Base-by-base conservation (phyloP, 805 yeast species). In the Wickerhamiella kurtzmanii region DNA sequence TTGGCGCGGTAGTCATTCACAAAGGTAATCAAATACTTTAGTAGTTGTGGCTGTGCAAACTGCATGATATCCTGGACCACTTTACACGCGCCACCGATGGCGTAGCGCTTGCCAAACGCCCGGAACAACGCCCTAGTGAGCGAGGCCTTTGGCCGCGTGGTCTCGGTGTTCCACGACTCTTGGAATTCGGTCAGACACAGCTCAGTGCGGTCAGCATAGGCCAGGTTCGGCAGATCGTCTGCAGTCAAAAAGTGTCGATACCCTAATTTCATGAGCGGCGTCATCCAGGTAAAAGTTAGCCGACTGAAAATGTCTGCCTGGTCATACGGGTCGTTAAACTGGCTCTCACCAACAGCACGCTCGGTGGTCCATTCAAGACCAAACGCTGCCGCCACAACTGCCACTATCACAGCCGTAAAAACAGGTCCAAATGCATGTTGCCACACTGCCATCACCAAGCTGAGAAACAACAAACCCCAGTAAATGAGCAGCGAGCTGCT, bases 261-360 rank as follows among this genome's bases (percentile, higher is more conserved):
- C 15, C 97, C 97, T 45, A 75, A 75, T 54, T 67, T 74, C 80
- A 92, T 85, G 57, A 92, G 67, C 1, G 74, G 77, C 18, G 86
- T 78, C 94, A 92, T 85, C 97, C 98, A 92, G 22, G 79, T 67
- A 62, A 92, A 89, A 0, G 94, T 80, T 44, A 89, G 67, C 45
- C 75, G 69, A 2, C 94, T 80, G 52, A 89, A 76, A 15, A 87
- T 66, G 60, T 88, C 79, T 11, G 86, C 83, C 46, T 61, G 62
- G 37, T 76, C 80, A 38, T 68, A 64, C 1, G 80, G 82, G 40
- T 61, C 59, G 39, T 52, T 54, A 43, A 40, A 48, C 44, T 60
- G 60, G 38, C 48, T 48, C 51, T 68, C 64, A 44, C 69, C 50
- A 21, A 60, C 58, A 13, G 60, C 44, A 3, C 41, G 45, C n/a